Percentiles rank a stretch among this genome's conserved stretches.
Conservation (phyloP, 2,329 filamentous ascomycete genomes). For the Nemania sp. region DNA sequence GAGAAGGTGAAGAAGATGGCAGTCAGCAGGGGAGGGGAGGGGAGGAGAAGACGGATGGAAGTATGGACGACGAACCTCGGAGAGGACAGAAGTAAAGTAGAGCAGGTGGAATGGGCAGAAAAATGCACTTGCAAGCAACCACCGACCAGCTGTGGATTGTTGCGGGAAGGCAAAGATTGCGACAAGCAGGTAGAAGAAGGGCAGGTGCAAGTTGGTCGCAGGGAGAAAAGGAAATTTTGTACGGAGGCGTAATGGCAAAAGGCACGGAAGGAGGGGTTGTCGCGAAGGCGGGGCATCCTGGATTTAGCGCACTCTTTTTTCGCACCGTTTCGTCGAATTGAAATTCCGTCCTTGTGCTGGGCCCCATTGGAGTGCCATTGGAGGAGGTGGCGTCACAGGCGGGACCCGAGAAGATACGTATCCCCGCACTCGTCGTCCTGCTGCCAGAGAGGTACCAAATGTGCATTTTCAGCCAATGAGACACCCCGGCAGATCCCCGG, state of each 20-base stretch:
- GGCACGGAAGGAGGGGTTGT: constrained; percentile 25
- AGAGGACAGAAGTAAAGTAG: constrained; percentile 21
- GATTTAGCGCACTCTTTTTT: constrained; percentile 17
- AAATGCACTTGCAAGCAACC: constrained; percentile 39
- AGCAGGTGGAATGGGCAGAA: constrained; percentile 13
- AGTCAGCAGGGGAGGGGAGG: constrained; percentile 5
- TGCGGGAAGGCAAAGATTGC: constrained; percentile 31
- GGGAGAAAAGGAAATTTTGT: constrained; percentile 28
- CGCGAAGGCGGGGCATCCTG: constrained; percentile 27
- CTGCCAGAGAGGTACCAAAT: too few species aligned
- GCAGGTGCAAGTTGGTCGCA: constrained; percentile 27
- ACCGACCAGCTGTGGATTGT: constrained; percentile 39
- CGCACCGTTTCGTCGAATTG: constrained; percentile 16
- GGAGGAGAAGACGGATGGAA: too few species aligned
- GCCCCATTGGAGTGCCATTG: too few species aligned
- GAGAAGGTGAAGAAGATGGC: too few species aligned
- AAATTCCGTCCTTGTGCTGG: constrained; percentile 24
- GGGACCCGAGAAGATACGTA: constrained; percentile 11
- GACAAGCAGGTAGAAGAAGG: constrained; percentile 21
- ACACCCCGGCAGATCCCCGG: constrained; percentile 16
- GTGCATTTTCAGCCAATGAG: background rate
- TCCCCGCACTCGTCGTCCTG: background rate
- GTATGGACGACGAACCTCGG: constrained; percentile 30
- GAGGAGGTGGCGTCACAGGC: constrained; percentile 19
- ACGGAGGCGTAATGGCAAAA: constrained; percentile 7